Evolutionary conservation across 805 yeast species (phyloP).

Genomic region (Maudiozyma saulgeensis): DNA sequence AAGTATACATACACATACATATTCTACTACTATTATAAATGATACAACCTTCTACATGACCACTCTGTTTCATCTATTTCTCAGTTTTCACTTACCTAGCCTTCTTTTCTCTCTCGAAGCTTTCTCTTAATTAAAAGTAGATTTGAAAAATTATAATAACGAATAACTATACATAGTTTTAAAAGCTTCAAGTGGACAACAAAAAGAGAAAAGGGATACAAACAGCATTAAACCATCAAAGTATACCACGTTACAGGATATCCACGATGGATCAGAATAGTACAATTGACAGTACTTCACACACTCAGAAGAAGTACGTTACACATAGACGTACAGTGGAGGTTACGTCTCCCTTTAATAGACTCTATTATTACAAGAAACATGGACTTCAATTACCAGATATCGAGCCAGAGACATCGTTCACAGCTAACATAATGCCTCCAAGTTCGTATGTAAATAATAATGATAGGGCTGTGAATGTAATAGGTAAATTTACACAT

Average conservation of each 20-base stretch:
- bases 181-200: too few species aligned
- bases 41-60: neutral
- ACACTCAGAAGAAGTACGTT: slow-evolving; percentile 17
- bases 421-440: slow-evolving; percentile 23
- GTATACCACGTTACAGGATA: too few species aligned
- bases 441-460: slow-evolving; percentile 18
- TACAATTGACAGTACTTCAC: neutral
- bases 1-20: neutral
- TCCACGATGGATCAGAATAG: neutral
- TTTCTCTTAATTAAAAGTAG: too few species aligned
- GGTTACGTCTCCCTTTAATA: slow-evolving; percentile 24
- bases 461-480: slow-evolving; percentile 38
- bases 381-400: slow-evolving; percentile 23
- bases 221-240: too few species aligned
- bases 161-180: too few species aligned
- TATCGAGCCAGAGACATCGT: slow-evolving; percentile 26
- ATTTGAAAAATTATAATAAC: too few species aligned
- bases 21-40: neutral
- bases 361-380: slow-evolving; percentile 18
- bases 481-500: slow-evolving; percentile 78
- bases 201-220: too few species aligned
- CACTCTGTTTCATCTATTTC: neutral
- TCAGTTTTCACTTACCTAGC: too few species aligned
- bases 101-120: too few species aligned
- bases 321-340: slow-evolving; percentile 28